phyloP scores from a whole-genome alignment of 768 basidiomycete species.

The Russula vinacea region DNA sequence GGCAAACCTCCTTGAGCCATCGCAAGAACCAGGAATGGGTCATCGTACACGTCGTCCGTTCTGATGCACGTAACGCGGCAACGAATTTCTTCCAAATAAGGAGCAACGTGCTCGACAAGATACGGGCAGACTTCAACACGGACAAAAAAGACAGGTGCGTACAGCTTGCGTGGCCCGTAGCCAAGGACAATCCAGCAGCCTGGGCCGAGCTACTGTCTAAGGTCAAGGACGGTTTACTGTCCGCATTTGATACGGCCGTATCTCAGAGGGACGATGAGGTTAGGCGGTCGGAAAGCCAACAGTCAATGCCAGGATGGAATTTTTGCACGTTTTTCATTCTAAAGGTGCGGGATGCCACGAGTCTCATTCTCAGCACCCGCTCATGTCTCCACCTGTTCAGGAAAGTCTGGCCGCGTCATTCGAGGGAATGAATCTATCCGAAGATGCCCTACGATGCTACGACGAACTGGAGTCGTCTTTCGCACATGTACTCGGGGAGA shows the following conservation, averaged over 20 bases:
- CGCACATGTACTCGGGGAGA: slow-evolving; percentile 66
- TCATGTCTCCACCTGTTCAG: slow-evolving; percentile 42
- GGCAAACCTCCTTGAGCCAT: slow-evolving; percentile 64
- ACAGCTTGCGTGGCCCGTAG: slow-evolving; percentile 73
- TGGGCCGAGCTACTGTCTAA: slow-evolving; percentile 90
- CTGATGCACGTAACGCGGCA: slow-evolving; percentile 56
- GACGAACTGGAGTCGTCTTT: slow-evolving; percentile 89
- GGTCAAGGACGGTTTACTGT: slow-evolving; percentile 85
- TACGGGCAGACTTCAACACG: slow-evolving; percentile 86
- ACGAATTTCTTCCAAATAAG: slow-evolving; percentile 81
- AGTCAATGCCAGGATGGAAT: slow-evolving; percentile 96
- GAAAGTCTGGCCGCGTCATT: slow-evolving; percentile 92
- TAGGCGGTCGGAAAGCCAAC: slow-evolving; percentile 80
- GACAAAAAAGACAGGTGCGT: slow-evolving; percentile 86
- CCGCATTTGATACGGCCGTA: slow-evolving; percentile 78
- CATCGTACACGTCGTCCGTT: slow-evolving; percentile 79
- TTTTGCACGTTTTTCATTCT: slow-evolving; percentile 96
- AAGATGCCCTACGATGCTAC: slow-evolving; percentile 87
- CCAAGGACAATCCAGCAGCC: slow-evolving; percentile 66
- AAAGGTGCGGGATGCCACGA: slow-evolving; percentile 57
- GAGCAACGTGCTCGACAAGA: slow-evolving; percentile 81
- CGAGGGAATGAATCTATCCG: slow-evolving; percentile 82
- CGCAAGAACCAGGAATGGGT: slow-evolving; percentile 92
- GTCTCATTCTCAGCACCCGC: neutral
- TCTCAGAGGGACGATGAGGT: slow-evolving; percentile 86